Evolutionary conservation across 768 basidiomycete genomes (phyloP).

Genomic region (Trametes coccinea): DNA sequence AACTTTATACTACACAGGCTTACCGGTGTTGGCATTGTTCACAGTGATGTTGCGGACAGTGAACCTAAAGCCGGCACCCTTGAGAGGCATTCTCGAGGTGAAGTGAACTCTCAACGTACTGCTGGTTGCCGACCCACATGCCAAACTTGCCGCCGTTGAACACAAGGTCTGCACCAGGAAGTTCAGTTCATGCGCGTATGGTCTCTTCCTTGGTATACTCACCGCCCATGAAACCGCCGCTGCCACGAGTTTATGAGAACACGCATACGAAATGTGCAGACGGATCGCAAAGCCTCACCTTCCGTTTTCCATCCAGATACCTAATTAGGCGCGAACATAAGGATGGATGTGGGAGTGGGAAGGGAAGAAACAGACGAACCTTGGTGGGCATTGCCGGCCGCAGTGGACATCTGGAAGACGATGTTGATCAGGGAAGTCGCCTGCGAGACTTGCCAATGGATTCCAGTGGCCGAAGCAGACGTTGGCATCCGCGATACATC

Average conservation of each 20-base stretch:
- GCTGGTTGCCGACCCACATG: conserved; percentile 69
- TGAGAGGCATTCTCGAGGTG: background rate
- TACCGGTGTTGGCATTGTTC: conserved; percentile 47
- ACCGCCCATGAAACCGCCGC: conserved; percentile 60
- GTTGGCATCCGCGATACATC: conserved; percentile 60
- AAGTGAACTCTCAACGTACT: conserved; percentile 42
- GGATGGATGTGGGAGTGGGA: too few relatives aligned
- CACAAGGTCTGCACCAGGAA: conserved; percentile 36
- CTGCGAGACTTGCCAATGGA: conserved; percentile 86
- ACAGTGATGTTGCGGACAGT: conserved; percentile 65
- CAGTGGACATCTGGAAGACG: conserved; percentile 67
- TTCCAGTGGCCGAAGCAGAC: conserved; percentile 51
- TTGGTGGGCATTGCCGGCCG: conserved; percentile 62
- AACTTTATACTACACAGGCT: conserved; percentile 8
- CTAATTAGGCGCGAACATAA: conserved; percentile 12
- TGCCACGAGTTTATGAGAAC: conserved; percentile 22
- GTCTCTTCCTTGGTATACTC: conserved; percentile 19
- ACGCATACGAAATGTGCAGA: background rate
- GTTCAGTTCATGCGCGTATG: background rate
- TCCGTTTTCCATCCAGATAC: conserved; percentile 82
- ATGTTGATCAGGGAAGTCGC: conserved; percentile 75
- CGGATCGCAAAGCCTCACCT: conserved; percentile 18
- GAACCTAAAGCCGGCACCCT: conserved; percentile 39
- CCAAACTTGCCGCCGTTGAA: conserved; percentile 46
- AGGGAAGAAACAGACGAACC: conserved; percentile 38